Conservation (phyloP, 352 stramenopile genomes). For the Phytopythium chamaehyphon region DNA sequence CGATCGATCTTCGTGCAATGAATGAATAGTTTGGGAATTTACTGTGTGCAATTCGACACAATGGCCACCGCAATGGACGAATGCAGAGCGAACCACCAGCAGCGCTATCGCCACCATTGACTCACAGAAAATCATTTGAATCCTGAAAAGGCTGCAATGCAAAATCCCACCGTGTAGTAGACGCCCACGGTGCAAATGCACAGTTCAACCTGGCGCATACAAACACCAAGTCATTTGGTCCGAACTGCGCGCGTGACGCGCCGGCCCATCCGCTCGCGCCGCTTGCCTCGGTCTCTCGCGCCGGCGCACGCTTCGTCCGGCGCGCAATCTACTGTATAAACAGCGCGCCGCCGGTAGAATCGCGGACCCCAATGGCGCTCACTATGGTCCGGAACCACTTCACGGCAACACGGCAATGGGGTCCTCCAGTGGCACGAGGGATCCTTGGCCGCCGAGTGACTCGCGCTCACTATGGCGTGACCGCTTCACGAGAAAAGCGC, state of each 20-base stretch:
- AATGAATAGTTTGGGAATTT: too few relatives aligned
- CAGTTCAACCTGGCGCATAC: not conserved
- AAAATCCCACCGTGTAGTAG: not conserved
- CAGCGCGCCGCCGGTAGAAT: not conserved
- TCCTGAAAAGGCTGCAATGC: too few relatives aligned
- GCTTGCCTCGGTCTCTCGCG: conserved; percentile 5
- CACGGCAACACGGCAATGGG: conserved; percentile 1
- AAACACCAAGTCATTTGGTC: not conserved
- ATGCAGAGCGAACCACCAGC: too few relatives aligned
- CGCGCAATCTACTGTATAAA: not conserved
- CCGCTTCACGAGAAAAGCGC: not conserved
- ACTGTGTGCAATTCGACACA: too few relatives aligned
- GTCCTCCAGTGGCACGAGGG: too few relatives aligned
- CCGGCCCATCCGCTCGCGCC: conserved; percentile 1
- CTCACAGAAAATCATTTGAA: too few relatives aligned
- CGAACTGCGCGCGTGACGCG: conserved; percentile 5
- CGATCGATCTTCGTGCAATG: too few relatives aligned
- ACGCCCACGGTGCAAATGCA: not conserved
- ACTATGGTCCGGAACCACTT: not conserved
- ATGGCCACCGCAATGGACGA: too few relatives aligned
- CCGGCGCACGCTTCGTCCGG: conserved; percentile 1
- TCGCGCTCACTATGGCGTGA: too few relatives aligned
- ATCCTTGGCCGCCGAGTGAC: too few relatives aligned
- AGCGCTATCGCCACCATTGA: too few relatives aligned
- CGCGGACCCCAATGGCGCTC: not conserved